A percentile compares a stretch with the other conserved stretches of the same genome.
Conservation (phyloP, 2,329 filamentous ascomycete species). For the Trichocomaceae sp. region DNA sequence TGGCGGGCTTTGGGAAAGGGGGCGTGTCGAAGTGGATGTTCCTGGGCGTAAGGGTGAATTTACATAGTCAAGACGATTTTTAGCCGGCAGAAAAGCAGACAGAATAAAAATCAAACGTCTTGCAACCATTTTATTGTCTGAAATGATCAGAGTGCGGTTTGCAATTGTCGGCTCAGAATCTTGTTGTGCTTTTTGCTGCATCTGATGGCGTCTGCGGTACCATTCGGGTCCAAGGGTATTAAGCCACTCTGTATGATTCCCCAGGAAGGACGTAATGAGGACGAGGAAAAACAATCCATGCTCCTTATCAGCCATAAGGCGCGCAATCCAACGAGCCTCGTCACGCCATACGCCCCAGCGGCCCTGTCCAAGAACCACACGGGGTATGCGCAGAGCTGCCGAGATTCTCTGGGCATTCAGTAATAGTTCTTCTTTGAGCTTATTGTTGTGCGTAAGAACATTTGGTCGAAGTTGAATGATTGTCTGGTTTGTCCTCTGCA, state of each 20-base stretch:
- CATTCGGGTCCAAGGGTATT: conserved; percentile 49
- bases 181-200: conserved; percentile 45
- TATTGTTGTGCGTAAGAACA: conserved; percentile 39
- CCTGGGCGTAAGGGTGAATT: conserved; percentile 35
- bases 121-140: conserved; percentile 54
- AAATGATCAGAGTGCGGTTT: conserved; percentile 52
- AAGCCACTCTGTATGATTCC: conserved; percentile 56
- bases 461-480: conserved; percentile 46
- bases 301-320: conserved; percentile 49
- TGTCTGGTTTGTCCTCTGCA: conserved; percentile 44
- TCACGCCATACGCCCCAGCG: conserved; percentile 57
- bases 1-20: conserved; percentile 49
- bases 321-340: conserved; percentile 53
- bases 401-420: conserved; percentile 46
- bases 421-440: conserved; percentile 43
- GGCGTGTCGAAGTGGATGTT: conserved; percentile 42
- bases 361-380: conserved; percentile 52
- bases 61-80: conserved; percentile 33
- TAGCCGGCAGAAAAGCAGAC: conserved; percentile 51
- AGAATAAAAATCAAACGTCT: conserved; percentile 53
- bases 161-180: conserved; percentile 44
- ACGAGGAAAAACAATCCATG: conserved; percentile 56
- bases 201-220: conserved; percentile 47
- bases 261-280: conserved; percentile 53
- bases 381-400: conserved; percentile 50